Evolutionary conservation across 192 early-diverging fungal genomes (phyloP), one percentile per base, ranked within the genome.

Genomic region (Backusella australiensis): DNA sequence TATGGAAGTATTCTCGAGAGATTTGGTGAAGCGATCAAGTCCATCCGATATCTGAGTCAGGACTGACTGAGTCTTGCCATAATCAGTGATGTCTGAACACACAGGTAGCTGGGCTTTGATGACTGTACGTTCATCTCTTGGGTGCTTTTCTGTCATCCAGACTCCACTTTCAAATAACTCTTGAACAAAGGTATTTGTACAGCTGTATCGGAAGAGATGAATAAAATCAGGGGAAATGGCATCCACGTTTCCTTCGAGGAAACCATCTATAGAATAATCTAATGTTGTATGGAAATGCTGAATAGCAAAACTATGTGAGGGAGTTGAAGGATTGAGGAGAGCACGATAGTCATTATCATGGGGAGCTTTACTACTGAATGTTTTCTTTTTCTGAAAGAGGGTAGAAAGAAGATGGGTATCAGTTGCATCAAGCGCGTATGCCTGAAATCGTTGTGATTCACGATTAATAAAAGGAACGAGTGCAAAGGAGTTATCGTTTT

Each of bases 61-160:
- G 1, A 75, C 65, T 8, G 59, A 41, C 29, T 52, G 49, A 0
- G 63, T 66, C 21, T 49, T 71, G 38, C 8, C n/a, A 38, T 29
- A n/a, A 11, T 14, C 41, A 1, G 8, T 44, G 3, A 19, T 34
- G 6, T 67, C 39, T 19, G 94, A 92, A 53, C 89, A 86, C 9
- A 90, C 91, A 21, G 91, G 89, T 73, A 93, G 76, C 69, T 96
- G 92, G 14, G 94, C 92, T 63, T 87, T 90, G 67, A 94, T 90
- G 36, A 94, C 88, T 8, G 91, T 91, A 34, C 83, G 80, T 46
- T 91, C 87, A 72, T 93, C 89, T 19, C 90, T 87, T 1, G 93
- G 93, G 74, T 93, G 92, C n/a, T 77, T 85, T 75, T 93, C 90
- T 19, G 91, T 90, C 12, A 89, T 84, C 29, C 96, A 86, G 56